Evolutionary conservation across 257 asterid species (phyloP).

Genomic region (Solanum piurae): DNA sequence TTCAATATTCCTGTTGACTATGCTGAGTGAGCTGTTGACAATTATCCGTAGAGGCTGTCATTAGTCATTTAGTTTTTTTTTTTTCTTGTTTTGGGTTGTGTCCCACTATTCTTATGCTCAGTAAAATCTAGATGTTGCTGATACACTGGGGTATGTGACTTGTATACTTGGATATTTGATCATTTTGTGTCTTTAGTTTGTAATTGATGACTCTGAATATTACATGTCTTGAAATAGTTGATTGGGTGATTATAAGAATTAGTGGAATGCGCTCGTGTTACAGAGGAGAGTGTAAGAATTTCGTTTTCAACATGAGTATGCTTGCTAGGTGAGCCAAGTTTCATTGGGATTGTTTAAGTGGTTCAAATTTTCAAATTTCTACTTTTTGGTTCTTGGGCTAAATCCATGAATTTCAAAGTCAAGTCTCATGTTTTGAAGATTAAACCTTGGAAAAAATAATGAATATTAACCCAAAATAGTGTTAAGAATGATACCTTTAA

Average conservation of each 20-base stretch:
- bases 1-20: neutral
- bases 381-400: neutral
- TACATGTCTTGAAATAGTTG: neutral
- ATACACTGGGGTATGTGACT: neutral
- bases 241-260: neutral
- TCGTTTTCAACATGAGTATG: neutral
- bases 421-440: neutral
- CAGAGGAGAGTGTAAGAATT: neutral
- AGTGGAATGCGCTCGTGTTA: neutral
- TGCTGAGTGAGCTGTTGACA: neutral
- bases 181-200: neutral
- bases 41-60: neutral
- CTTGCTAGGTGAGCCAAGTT: neutral
- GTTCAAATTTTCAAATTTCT: neutral
- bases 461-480: neutral
- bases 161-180: neutral
- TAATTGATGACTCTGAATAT: neutral
- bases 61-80: neutral
- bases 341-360: neutral
- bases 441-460: neutral
- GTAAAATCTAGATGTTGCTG: neutral
- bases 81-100: neutral
- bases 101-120: neutral
- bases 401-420: neutral
- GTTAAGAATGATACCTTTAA: neutral